A percentile compares a stretch with the other conserved stretches of the same genome.
Conservation (phyloP, 108 stramenopile species). For the Mediolabrus comicus region DNA sequence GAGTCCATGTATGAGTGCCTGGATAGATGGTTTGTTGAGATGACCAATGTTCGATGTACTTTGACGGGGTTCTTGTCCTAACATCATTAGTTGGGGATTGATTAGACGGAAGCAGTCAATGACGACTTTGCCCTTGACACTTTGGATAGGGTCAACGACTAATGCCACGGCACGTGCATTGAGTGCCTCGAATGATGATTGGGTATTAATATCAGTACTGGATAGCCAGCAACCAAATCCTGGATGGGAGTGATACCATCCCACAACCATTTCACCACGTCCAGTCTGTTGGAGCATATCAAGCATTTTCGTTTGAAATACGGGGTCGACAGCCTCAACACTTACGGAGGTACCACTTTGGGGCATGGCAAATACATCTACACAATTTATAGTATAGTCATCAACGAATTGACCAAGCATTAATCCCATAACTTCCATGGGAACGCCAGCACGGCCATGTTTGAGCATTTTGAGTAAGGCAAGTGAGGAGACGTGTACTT, state of each 20-base stretch:
- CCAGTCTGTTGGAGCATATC: conserved; percentile 99
- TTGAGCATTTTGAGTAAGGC: conserved; percentile 99
- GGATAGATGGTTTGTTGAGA: conserved; percentile 98
- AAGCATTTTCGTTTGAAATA: conserved; percentile 98
- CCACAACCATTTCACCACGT: conserved; percentile 97
- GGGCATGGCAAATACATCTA: conserved; percentile 99
- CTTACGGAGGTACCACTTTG: conserved; percentile 96
- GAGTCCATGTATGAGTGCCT: conserved; percentile 98
- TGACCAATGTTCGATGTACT: conserved; percentile 98
- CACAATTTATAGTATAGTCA: conserved; percentile 99
- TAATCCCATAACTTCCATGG: conserved; percentile 99
- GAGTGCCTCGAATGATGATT: conserved; percentile 94
- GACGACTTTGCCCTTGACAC: conserved; percentile 99
- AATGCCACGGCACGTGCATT: conserved; percentile 96
- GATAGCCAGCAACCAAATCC: conserved; percentile 99
- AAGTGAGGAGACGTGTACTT: conserved; percentile 96
- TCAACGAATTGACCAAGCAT: conserved; percentile 99
- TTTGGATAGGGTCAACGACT: conserved; percentile 99
- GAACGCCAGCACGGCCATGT: conserved; percentile 99
- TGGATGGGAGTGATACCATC: conserved; percentile 99
- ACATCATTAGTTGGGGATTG: conserved; percentile 98
- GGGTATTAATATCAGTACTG: conserved; percentile 99
- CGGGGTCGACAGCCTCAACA: conserved; percentile 98
- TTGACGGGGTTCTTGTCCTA: conserved; percentile 97
- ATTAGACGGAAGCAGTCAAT: conserved; percentile 99